Base-by-base conservation (phyloP, 1,284 basidiomycete species). In the Cryptococcus amylolentus region DNA sequence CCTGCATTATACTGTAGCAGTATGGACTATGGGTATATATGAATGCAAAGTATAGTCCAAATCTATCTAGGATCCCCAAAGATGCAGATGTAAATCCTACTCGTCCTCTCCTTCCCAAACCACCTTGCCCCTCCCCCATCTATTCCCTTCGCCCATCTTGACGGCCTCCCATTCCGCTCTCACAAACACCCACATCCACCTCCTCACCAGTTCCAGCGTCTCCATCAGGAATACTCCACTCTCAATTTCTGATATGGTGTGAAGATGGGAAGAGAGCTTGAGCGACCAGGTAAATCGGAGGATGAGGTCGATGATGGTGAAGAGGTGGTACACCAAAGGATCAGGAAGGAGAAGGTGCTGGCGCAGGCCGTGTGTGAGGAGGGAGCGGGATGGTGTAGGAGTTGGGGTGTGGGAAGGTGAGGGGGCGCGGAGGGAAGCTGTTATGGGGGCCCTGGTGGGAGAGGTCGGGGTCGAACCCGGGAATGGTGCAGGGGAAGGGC, bases 171-270 rank as follows among this genome's bases (percentile, higher is more conserved):
- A 97, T 76, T 99, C 96, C 27, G 98, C 85, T 18, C 96, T 84
- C 64, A 98, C 79, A 75, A 97, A 95, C 9, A 96, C 89, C 96
- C 96, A 99, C 77, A 95, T 84, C 89, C 92, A 97, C 63, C 96
- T 78, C 52, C 96, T 81, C 31, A 92, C 68, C 39, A 98, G 80
- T 78, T 98, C 96, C 43, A 94, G 84, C 47, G 90, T 82, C 78
- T 99, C 94, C 64, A 98, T 83, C 79, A 88, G 83, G 75, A 98
- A 96, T 41, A 96, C 88, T 16, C 89, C 83, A 10, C 84, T 80
- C 70, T 90, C 91, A 52, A 91, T 87, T 65, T 94, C 89, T 46
- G 85, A 81, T 55, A 88, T 84, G 6, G 87, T 84, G 77, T 95
- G 89, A 48, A 97, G 82, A 76, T 98, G 92, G 49, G 85, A 87